Evolutionary conservation across 2,329 filamentous ascomycete species (phyloP).

Genomic region (Aspergillus chevalieri): DNA sequence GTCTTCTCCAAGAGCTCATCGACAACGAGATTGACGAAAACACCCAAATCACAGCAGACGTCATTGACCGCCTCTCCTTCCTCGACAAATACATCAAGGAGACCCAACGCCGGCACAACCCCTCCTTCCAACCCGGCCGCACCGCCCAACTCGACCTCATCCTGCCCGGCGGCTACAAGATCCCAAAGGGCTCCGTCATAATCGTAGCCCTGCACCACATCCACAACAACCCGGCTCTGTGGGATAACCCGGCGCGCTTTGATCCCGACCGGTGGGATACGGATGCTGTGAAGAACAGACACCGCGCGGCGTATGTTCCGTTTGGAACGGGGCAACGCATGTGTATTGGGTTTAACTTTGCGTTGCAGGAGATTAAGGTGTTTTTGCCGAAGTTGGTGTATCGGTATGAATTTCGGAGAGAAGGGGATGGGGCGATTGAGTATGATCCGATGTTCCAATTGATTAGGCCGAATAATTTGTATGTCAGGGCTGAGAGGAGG

Average conservation of each 20-base stretch:
- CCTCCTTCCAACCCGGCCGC: conserved; percentile 56
- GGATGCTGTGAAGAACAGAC: conserved; percentile 47
- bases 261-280: conserved; percentile 57
- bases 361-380: conserved; percentile 55
- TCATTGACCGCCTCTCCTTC: conserved; percentile 45
- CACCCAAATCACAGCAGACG: conserved; percentile 43
- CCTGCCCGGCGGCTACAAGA: conserved; percentile 53
- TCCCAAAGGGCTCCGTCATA: conserved; percentile 49
- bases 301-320: conserved; percentile 51
- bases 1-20: conserved; percentile 53
- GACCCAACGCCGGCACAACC: conserved; percentile 54
- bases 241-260: conserved; percentile 54
- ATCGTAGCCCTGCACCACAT: conserved; percentile 46
- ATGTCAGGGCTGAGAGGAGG: conserved; percentile 14
- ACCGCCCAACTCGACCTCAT: conserved; percentile 52
- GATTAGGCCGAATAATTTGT: conserved; percentile 23
- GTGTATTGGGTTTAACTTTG: conserved; percentile 62
- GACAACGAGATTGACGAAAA: conserved; percentile 43
- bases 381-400: conserved; percentile 52
- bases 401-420: conserved; percentile 52
- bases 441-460: conserved; percentile 26
- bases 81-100: conserved; percentile 49
- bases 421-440: conserved; percentile 43
- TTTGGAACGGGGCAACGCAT: conserved; percentile 53
- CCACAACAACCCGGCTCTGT: conserved; percentile 49